Base-by-base conservation (phyloP, 495 filamentous ascomycete genomes). In the Amniculicola lignicola region DNA sequence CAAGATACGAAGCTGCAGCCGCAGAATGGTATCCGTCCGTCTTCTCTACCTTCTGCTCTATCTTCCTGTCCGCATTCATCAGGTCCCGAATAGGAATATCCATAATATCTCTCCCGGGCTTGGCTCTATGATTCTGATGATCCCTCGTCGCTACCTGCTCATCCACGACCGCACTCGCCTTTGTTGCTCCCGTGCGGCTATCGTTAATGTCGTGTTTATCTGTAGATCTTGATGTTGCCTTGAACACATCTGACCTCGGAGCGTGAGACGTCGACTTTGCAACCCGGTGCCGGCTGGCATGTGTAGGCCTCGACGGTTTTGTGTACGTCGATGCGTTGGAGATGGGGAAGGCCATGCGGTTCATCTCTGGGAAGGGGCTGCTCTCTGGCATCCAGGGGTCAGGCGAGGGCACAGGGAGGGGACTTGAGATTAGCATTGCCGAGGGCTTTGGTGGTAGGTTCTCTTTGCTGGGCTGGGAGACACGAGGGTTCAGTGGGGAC, bases 321-420 rank as follows among this genome's bases (percentile, higher is more conserved):
- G 38, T 18, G 29, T 54, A 41, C 15, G 38, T 18, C 38, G 38
- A 11, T 10, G 24, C 56, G 22, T 37, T 54, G 3, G 61, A 55
- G 24, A 64, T 56, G 1, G 61, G 61, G 4, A 64, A 33, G 4
- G 61, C 56, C 40, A 64, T 29, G 7, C 46, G 19, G 22, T 64
- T 48, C 45, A 54, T 54, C 6, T 41, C 45, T 5, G 51, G 31
- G 14, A 52, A 19, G 9, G 51, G 46, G 40, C 56, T 64, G 11
- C 50, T 33, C n/a, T 24, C 43, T 19, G 14, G 15, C 51, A 60
- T 31, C 61, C 61, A 64, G 1, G 39, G 56, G 39, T 64, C 61
- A 12, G 60, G 54, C 19, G 61, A 64, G 23, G 43, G 50, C 27
- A 36, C 21, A 11, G 50, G 54, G 4, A 57, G 41, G 14, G 48